phyloP scores from a whole-genome alignment of 2,329 filamentous ascomycete species.

The Fusarium sp. region DNA sequence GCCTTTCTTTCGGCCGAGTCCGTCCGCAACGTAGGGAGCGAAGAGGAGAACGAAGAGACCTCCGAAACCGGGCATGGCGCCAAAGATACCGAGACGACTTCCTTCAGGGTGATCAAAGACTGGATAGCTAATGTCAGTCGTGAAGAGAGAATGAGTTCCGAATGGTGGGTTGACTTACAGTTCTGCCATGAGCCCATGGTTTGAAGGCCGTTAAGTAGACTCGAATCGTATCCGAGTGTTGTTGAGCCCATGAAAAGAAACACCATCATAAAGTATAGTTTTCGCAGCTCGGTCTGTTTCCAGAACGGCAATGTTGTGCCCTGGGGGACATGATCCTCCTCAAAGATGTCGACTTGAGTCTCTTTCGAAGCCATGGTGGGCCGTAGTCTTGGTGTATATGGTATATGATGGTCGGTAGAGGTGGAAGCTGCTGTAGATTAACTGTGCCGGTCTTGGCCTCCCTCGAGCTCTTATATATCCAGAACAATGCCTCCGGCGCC shows the following conservation, averaged over 20 bases:
- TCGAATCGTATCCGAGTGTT: slow-evolving; percentile 36
- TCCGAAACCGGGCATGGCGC: slow-evolving; percentile 40
- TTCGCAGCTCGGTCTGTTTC: slow-evolving; percentile 39
- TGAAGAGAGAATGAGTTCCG: accelerated
- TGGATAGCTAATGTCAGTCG: neutral
- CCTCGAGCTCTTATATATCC: slow-evolving; percentile 1
- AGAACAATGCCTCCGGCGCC: neutral
- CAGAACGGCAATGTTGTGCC: slow-evolving; percentile 35
- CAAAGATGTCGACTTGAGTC: slow-evolving; percentile 12
- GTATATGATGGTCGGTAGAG: neutral
- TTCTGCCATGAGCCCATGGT: slow-evolving; percentile 39
- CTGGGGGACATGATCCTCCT: slow-evolving; percentile 11
- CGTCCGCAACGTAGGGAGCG: slow-evolving; percentile 41
- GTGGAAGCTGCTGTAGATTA: neutral
- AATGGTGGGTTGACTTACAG: neutral
- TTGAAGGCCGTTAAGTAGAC: slow-evolving; percentile 35
- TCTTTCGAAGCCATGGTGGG: slow-evolving; percentile 19
- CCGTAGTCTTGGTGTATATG: neutral
- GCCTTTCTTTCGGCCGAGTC: slow-evolving; percentile 37
- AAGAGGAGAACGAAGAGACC: slow-evolving; percentile 42
- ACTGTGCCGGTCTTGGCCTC: neutral
- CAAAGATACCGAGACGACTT: slow-evolving; percentile 42
- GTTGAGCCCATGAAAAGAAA: slow-evolving; percentile 43
- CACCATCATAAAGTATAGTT: slow-evolving; percentile 39
- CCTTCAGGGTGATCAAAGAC: slow-evolving; percentile 39